phyloP scores from a whole-genome alignment of 148 eudicot species.

The Suaeda aralocaspica region DNA sequence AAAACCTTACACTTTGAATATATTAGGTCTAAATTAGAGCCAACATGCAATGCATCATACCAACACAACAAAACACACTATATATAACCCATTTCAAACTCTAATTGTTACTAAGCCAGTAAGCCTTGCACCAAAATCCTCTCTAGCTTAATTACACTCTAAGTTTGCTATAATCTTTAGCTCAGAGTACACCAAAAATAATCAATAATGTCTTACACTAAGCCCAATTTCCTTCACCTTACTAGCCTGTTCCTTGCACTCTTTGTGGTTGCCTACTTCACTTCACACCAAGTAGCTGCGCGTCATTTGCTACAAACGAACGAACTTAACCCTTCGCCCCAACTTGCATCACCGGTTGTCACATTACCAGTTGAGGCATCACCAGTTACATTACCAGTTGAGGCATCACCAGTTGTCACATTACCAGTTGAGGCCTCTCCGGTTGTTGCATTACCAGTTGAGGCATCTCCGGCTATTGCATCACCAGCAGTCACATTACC shows the following conservation, averaged over 20 bases:
- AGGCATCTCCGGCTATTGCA: too few relatives aligned
- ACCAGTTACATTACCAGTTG: too few relatives aligned
- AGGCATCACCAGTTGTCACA: too few relatives aligned
- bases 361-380: too few relatives aligned
- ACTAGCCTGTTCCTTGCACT: neutral
- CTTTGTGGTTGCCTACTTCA: neutral
- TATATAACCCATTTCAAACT: slow-evolving; percentile 13
- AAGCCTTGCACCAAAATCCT: neutral
- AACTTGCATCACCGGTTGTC: neutral
- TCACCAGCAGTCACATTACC: too few relatives aligned
- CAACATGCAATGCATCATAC: slow-evolving; percentile 18
- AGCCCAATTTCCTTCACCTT: neutral
- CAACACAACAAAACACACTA: neutral
- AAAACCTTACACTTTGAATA: slow-evolving; percentile 11
- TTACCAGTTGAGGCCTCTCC: too few relatives aligned
- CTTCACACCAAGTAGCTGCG: neutral
- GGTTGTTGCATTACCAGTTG: too few relatives aligned
- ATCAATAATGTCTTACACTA: slow-evolving; percentile 12
- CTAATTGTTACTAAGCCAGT: neutral
- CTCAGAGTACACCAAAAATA: neutral
- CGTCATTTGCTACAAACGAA: slow-evolving; percentile 6
- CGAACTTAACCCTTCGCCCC: neutral
- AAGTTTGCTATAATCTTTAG: too few relatives aligned
- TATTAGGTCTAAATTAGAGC: slow-evolving; percentile 23
- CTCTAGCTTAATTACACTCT: too few relatives aligned